phyloP scores from a whole-genome alignment of 2,329 filamentous ascomycete species.

The Verticillium longisporum region DNA sequence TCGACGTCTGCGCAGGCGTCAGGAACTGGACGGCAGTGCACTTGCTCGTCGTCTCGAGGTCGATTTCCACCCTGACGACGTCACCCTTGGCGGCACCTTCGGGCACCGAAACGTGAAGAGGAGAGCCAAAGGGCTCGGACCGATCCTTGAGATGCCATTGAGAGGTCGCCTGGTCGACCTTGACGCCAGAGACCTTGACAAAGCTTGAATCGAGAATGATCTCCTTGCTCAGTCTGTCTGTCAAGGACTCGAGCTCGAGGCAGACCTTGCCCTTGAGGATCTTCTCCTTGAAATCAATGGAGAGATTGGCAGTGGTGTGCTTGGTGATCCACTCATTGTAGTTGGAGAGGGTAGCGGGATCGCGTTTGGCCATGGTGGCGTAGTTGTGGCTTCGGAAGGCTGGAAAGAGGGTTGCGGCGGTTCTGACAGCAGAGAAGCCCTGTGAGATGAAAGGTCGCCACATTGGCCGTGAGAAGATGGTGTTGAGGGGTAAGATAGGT shows the following conservation, averaged over 20 bases:
- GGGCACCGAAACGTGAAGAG: constrained; percentile 58
- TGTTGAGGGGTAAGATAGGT: constrained; percentile 1
- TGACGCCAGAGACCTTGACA: constrained; percentile 66
- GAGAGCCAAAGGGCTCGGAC: constrained; percentile 66
- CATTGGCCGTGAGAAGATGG: constrained; percentile 4
- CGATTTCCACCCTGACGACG: constrained; percentile 52
- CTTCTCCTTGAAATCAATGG: constrained; percentile 77
- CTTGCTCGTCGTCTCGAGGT: constrained; percentile 72
- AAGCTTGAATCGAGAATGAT: constrained; percentile 86
- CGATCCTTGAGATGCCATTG: constrained; percentile 66
- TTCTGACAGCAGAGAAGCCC: constrained; percentile 8
- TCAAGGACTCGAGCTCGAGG: constrained; percentile 70
- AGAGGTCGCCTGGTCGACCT: constrained; percentile 55
- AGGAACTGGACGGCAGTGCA: constrained; percentile 96
- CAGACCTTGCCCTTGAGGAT: constrained; percentile 69
- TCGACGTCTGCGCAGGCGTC: constrained; percentile 85
- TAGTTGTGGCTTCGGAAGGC: not conserved
- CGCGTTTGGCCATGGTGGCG: constrained; percentile 43
- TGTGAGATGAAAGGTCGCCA: constrained; percentile 9
- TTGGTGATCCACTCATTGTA: constrained; percentile 81
- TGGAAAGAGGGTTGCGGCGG: constrained; percentile 1
- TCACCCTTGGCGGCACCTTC: constrained; percentile 46
- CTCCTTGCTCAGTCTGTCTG: constrained; percentile 63
- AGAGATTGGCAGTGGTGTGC: constrained; percentile 76
- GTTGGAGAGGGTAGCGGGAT: constrained; percentile 88